These are phyloP conservation scores for Saussurea involucrata DNA, from an alignment of 129 eudicot species.

Conservation along the genomic window DNA sequence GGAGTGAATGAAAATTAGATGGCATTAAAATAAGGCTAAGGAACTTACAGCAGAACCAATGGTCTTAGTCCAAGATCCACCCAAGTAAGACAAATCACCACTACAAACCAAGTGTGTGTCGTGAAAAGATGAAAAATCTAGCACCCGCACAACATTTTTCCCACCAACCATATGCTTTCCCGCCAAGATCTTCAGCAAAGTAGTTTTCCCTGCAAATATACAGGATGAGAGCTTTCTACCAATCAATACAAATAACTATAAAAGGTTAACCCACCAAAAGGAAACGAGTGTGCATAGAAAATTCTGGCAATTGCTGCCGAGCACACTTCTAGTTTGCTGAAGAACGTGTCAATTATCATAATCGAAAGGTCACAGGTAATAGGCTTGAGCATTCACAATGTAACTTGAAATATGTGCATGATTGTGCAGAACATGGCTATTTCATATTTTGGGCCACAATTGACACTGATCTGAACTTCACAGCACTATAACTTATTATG, in stretches of 20 bases:
- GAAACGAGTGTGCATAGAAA: neutral
- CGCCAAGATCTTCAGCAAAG: slow-evolving; percentile 93
- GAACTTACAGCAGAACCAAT: slow-evolving; percentile 85
- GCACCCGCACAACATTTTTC: slow-evolving; percentile 79
- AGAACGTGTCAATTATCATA: neutral
- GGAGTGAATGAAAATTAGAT: slow-evolving; percentile 5
- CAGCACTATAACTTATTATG: neutral
- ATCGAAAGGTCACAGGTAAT: neutral
- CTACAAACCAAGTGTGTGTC: slow-evolving; percentile 89
- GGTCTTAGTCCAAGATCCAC: slow-evolving; percentile 93
- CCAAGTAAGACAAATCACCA: slow-evolving; percentile 92
- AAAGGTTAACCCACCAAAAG: neutral
- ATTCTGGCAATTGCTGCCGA: neutral
- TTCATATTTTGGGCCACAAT: neutral
- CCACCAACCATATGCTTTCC: slow-evolving; percentile 99
- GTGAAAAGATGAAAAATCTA: slow-evolving; percentile 85
- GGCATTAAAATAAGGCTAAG: neutral
- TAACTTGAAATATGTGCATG: neutral
- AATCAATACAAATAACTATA: neutral
- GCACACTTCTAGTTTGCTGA: neutral
- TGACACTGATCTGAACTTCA: neutral
- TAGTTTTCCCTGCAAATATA: slow-evolving; percentile 68
- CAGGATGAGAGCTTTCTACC: neutral
- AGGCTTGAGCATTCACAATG: neutral
- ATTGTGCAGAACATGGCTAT: neutral